phyloP scores from a whole-genome alignment of 441 rosid genomes.

The Hypseocharis bilobata region DNA sequence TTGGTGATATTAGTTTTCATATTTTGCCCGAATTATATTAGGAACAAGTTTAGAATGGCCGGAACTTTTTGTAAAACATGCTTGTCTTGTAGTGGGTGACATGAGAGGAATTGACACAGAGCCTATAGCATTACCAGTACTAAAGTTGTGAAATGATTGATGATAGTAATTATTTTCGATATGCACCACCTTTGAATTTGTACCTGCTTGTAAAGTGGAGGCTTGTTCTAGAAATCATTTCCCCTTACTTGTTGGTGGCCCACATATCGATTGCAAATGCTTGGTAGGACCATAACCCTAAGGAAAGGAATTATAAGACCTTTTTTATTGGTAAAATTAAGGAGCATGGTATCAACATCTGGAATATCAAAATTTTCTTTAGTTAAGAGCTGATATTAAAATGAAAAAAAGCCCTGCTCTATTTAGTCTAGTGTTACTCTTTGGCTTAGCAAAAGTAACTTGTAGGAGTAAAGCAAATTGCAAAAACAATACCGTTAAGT shows the following conservation, averaged over 20 bases:
- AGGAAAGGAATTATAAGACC: too few relatives aligned
- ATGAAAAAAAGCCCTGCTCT: neutral
- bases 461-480: too few relatives aligned
- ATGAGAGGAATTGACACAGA: neutral
- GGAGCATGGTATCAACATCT: neutral
- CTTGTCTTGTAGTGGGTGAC: neutral
- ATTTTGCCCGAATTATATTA: too few relatives aligned
- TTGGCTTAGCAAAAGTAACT: too few relatives aligned
- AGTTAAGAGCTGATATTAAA: neutral
- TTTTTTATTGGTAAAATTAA: neutral
- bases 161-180: neutral
- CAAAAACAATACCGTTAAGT: too few relatives aligned
- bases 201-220: neutral
- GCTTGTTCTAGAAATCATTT: neutral
- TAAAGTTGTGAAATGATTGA: neutral
- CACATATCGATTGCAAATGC: neutral
- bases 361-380: neutral
- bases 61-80: too few relatives aligned
- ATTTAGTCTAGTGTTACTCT: neutral
- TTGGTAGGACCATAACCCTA: too few relatives aligned
- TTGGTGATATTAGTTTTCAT: neutral
- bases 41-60: neutral
- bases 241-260: neutral
- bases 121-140: neutral
- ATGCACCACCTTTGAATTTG: neutral